Evolutionary conservation across 257 asterid species (phyloP), one percentile per base, ranked within the genome.

Genomic region (Marsdenia floribunda): DNA sequence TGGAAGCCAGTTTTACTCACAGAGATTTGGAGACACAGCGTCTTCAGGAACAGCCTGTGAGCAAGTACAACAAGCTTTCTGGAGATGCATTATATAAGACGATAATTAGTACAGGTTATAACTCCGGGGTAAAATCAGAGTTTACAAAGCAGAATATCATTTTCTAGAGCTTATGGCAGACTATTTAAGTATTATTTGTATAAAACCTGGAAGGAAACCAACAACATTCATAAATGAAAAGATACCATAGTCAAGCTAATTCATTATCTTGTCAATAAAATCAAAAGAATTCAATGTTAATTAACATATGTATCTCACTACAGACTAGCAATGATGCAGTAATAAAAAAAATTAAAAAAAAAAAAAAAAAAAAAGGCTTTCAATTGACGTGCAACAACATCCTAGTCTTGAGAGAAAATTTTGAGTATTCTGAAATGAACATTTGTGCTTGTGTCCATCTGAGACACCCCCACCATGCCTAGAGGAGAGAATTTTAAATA

Each of bases 41-140:
- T 86, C 90, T 76, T 89, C 98, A 12, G 88, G 76, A 75, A 89
- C 90, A 3, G 83, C 83, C 60, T 88, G 96, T 5, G 97, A 90
- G 87, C 99, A 94, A 4, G 91, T 87, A 76, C 60, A 85, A 87
- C 98, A 95, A 78, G 84, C 86, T 89, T 95, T 95, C 99, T 95
- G 96, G 79, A 85, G 85, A 81, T 79, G 75, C 75, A 85, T 38
- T 18, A 61, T 40, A 64, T 65, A 63, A 72, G 55, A 65, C 10
- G 0, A 24, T 3, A 33, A 44, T 70, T 68, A 73, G 52, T 59
- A 42, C 38, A 53, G 55, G 29, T n/a, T 22, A 58, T n/a, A 53
- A 57, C 42, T 40, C 68, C 33, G 55, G 47, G 10, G 13, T 47
- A 76, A 2, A 72, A 12, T 38, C 12, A 22, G 44, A 50, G 29